Conservation (phyloP, 768 basidiomycete species). For the Coprinopsis strossmayeri region DNA sequence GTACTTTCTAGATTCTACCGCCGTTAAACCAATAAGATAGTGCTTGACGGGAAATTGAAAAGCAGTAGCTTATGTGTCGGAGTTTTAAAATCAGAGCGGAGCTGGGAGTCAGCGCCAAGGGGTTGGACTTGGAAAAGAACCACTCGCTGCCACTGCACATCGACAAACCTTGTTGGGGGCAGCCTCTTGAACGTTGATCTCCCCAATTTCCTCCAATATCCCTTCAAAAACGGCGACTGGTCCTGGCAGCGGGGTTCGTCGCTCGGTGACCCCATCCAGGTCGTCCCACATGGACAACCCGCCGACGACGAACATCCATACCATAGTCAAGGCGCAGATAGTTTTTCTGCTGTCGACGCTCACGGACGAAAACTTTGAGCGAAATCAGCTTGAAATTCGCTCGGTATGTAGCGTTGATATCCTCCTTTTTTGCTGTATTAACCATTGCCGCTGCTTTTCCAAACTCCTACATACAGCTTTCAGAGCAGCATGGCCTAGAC, state of each 20-base stretch:
- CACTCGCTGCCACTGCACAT: constrained; percentile 32
- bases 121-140: constrained; percentile 16
- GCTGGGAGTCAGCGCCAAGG: not conserved
- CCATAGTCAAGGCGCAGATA: constrained; percentile 95
- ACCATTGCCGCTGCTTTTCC: constrained; percentile 4
- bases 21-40: constrained; percentile 17
- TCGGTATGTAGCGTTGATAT: constrained; percentile 53
- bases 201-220: constrained; percentile 31
- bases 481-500: constrained; percentile 94
- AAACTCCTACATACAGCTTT: constrained; percentile 52
- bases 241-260: constrained; percentile 62
- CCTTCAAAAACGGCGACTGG: constrained; percentile 64
- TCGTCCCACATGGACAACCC: constrained; percentile 85
- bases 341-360: constrained; percentile 95
- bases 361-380: constrained; percentile 94
- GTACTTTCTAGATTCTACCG: constrained; percentile 33
- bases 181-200: constrained; percentile 24
- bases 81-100: constrained; percentile 21
- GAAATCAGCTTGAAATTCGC: constrained; percentile 91
- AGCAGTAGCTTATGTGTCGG: constrained; percentile 16
- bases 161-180: constrained; percentile 37
- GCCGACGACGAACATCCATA: constrained; percentile 81
- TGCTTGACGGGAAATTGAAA: constrained; percentile 1
- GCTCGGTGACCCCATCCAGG: constrained; percentile 73
- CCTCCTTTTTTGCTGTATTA: constrained; percentile 11